These are phyloP conservation scores for Metschnikowia reukaufii DNA, from an alignment of 805 yeast species.

Conservation along the genomic window DNA sequence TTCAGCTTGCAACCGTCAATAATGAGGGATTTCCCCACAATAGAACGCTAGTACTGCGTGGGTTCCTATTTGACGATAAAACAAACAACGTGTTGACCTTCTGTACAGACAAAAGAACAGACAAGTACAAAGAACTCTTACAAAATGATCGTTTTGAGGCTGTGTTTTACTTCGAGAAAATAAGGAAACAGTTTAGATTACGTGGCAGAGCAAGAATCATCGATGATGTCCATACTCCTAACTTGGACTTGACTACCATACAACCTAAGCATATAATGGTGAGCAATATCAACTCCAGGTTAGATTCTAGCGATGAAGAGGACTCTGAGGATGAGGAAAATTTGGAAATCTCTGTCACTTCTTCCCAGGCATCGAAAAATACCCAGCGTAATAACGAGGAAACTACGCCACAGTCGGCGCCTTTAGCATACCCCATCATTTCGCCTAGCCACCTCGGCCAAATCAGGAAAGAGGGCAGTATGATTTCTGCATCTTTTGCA, in stretches of 20 bases:
- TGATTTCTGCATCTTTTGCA: slow-evolving; percentile 28
- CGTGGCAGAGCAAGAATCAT: slow-evolving; percentile 60
- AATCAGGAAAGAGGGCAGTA: slow-evolving; percentile 21
- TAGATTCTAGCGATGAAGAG: slow-evolving; percentile 20
- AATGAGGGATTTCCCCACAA: slow-evolving; percentile 54
- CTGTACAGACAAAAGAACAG: slow-evolving; percentile 70
- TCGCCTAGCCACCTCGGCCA: slow-evolving; percentile 28
- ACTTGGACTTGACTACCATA: slow-evolving; percentile 30
- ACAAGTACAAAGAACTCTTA: slow-evolving; percentile 54
- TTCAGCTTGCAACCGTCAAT: slow-evolving; percentile 70
- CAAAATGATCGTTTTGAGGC: slow-evolving; percentile 65
- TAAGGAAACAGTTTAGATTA: slow-evolving; percentile 69
- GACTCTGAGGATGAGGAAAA: slow-evolving; percentile 14
- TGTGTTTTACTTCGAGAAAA: slow-evolving; percentile 65
- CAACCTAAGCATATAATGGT: slow-evolving; percentile 28
- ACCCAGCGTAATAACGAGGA: slow-evolving; percentile 1
- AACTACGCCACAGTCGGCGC: slow-evolving; percentile 17
- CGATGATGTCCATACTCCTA: slow-evolving; percentile 33
- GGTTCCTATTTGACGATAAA: slow-evolving; percentile 70
- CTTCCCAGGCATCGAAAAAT: slow-evolving; percentile 5
- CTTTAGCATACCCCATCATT: slow-evolving; percentile 28
- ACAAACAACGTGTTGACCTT: slow-evolving; percentile 66
- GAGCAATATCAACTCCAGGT: slow-evolving; percentile 19
- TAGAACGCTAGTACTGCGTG: slow-evolving; percentile 70
- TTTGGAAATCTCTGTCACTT: slow-evolving; percentile 15